Evolutionary conservation across 805 yeast species (phyloP).

Genomic region (Jamesozyma piceae): DNA sequence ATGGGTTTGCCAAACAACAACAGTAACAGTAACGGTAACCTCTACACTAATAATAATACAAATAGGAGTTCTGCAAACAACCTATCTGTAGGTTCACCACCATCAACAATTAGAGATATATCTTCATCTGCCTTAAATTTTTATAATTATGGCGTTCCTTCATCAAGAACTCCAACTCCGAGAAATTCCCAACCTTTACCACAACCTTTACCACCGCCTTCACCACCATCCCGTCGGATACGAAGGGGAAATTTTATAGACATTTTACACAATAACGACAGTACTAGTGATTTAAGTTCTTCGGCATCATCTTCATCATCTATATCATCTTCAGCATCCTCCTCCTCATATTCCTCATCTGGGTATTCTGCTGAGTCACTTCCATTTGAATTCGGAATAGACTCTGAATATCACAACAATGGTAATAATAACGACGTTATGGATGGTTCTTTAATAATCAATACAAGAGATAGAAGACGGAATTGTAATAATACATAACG

Average conservation of each 20-base stretch:
- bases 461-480: background rate
- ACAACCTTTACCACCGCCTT: background rate
- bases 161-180: constrained; percentile 7
- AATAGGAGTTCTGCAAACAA: background rate
- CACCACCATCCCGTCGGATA: constrained; percentile 1
- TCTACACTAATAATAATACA: background rate
- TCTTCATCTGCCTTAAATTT: constrained; percentile 5
- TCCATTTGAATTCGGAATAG: constrained; percentile 22
- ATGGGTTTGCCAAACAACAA: constrained; percentile 5
- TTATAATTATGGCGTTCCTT: constrained; percentile 4
- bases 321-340: background rate
- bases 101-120: constrained; percentile 1
- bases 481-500: background rate
- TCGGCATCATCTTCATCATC: constrained; percentile 2
- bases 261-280: constrained; percentile 2
- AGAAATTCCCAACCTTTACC: background rate
- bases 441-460: background rate
- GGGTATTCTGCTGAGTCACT: constrained; percentile 6
- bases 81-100: background rate
- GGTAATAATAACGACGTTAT: background rate
- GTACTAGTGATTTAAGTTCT: constrained; percentile 1
- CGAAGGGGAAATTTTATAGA: constrained; percentile 6
- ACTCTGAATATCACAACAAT: background rate
- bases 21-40: background rate
- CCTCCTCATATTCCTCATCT: background rate